Conservation (phyloP, 2,329 filamentous ascomycete species). For the Phyllachora maydis region DNA sequence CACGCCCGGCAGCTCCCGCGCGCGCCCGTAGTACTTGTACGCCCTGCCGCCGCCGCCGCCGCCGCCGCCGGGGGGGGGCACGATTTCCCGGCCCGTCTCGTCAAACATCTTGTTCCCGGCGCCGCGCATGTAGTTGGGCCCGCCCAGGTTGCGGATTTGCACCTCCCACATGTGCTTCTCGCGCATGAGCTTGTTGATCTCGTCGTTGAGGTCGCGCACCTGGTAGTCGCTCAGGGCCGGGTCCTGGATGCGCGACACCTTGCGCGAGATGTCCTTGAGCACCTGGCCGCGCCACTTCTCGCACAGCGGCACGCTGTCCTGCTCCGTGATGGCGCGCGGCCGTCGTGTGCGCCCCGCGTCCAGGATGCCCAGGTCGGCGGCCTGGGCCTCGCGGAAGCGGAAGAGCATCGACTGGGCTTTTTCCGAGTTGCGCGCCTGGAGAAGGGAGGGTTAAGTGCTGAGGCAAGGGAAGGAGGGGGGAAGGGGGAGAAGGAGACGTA, state of each 20-base stretch:
- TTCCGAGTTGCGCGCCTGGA: constrained; percentile 82
- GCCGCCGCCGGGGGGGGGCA: no score
- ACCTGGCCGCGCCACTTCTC: constrained; percentile 98
- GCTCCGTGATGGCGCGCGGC: constrained; percentile 75
- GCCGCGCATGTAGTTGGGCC: constrained; percentile 92
- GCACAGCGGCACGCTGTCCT: constrained; percentile 66
- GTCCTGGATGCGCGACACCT: constrained; percentile 92
- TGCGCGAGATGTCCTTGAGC: constrained; percentile 89
- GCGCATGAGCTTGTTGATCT: constrained; percentile 97
- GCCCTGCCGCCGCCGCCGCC: constrained; percentile 77
- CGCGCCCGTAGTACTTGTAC: constrained; percentile 86
- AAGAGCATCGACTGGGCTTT: constrained; percentile 99
- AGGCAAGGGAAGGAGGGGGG: constrained; percentile 1
- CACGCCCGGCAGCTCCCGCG: constrained; percentile 76
- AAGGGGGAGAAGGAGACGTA: constrained; percentile 1
- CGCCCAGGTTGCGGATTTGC: constrained; percentile 87
- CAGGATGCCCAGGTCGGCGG: constrained; percentile 87
- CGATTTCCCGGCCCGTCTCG: constrained; percentile 51
- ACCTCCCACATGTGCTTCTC: constrained; percentile 99
- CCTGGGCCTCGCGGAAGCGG: constrained; percentile 95
- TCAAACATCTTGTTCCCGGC: constrained; percentile 50
- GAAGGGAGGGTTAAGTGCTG: not conserved
- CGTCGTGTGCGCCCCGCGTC: constrained; percentile 78
- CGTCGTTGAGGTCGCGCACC: constrained; percentile 92
- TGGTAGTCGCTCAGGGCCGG: constrained; percentile 83